Percentiles rank a stretch among this genome's conserved stretches.
phyloP scores from a whole-genome alignment of 1,284 basidiomycete genomes.

The Ustilago esculenta region DNA sequence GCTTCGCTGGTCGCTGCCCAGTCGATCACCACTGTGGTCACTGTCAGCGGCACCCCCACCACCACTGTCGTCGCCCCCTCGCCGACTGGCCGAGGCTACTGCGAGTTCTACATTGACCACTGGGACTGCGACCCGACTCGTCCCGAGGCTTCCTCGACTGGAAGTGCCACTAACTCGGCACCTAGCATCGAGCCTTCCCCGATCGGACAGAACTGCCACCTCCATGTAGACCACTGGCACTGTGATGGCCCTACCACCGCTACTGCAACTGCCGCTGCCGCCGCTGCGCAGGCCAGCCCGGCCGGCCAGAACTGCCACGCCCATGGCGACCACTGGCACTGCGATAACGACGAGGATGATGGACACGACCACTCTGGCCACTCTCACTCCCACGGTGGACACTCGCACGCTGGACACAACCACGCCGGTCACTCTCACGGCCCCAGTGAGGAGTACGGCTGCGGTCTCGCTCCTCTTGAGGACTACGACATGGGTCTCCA shows the following conservation, averaged over 20 bases:
- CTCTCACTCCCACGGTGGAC: conserved; percentile 12
- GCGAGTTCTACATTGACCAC: conserved; percentile 35
- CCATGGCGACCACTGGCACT: conserved; percentile 51
- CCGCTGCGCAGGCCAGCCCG: conserved; percentile 21
- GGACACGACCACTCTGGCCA: conserved; percentile 22
- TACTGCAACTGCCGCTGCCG: conserved; percentile 5
- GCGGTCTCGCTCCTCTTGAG: conserved; percentile 58
- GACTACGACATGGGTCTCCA: conserved; percentile 68
- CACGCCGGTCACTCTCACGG: conserved; percentile 64
- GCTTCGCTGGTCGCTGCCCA: conserved; percentile 1
- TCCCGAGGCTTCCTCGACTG: conserved; percentile 6
- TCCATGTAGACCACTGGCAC: conserved; percentile 31
- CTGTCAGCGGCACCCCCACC: conserved; percentile 12
- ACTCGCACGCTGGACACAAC: conserved; percentile 30
- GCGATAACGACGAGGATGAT: conserved; percentile 15
- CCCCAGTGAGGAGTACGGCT: conserved; percentile 64
- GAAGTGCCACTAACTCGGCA: no score
- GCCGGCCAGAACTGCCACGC: conserved; percentile 28
- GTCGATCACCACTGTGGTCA: conserved; percentile 17
- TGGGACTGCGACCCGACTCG: conserved; percentile 32
- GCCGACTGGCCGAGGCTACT: conserved; percentile 33
- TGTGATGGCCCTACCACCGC: conserved; percentile 15
- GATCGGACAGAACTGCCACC: conserved; percentile 15
- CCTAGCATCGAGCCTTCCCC: conserved; percentile 16
- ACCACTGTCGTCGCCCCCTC: conserved; percentile 21